Evolutionary conservation across 2,329 filamentous ascomycete species (phyloP), one percentile per base, ranked within the genome.

Genomic region (Alternaria longipes): DNA sequence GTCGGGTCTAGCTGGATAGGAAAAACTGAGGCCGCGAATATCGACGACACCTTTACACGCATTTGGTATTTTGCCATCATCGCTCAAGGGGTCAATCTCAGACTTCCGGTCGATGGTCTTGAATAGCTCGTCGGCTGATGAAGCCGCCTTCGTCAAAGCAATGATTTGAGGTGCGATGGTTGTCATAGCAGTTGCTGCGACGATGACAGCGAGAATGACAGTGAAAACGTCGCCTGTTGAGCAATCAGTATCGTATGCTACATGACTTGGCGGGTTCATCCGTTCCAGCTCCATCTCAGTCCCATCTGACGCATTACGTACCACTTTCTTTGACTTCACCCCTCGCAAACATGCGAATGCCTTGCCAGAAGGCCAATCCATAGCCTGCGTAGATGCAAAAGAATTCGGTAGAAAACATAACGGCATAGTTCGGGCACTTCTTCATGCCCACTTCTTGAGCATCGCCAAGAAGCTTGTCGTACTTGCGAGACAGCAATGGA

Each of bases 1-100:
- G 71, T 97, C 93, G 0, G 94, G 92, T 24, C 95, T 88, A 4
- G 93, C 96, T 8, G 95, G 95, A 73, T 99, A 98, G 68, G 97
- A 94, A 78, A 97, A 94, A 76, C 91, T 93, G 74, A 98, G 84
- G 66, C 92, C 85, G 64, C 90, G 85, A 26, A 98, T 84, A 65
- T 93, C 90, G 56, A 99, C 90, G 5, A 86, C 86, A 0, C 77
- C 76, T 16, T 54, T 46, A 26, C 74, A 75, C 14, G 57, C 46
- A 3, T 46, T 44, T 0, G 76, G 77, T 6, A 60, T 38, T 8
- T 60, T 56, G 0, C 76, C 75, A 5, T 63, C 58, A 9, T 71
- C 67, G 8, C 56, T 69, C 40, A 78, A 55, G 5, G 76, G 70
- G 74, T 98, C 92, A 42, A 98, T 83, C 1, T 93, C 92, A 0